Evolutionary conservation across 169 alveolate species (phyloP), one percentile per base, ranked within the genome.

Genomic region (Toxoplasma gondii): DNA sequence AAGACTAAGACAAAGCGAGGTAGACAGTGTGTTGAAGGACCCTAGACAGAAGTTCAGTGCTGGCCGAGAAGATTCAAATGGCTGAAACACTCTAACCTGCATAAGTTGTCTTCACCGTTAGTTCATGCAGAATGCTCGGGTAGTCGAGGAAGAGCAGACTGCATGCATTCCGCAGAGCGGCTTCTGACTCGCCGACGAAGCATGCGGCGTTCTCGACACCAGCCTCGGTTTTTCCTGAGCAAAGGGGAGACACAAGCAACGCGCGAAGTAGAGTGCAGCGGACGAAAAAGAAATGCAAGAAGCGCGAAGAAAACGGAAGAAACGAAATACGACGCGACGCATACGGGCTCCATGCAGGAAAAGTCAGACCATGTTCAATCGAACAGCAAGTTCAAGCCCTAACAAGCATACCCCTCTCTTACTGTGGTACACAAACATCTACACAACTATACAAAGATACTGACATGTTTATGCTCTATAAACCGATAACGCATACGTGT

Each of bases 121-220:
- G 91, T 81, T 97, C 98, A 39, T 94, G 96, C 95, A 96, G 97
- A 39, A 98, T 94, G 31, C 82, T 92, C 64, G 90, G 95, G 1
- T 93, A 87, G 96, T 98, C 98, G 86, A 98, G 93, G 92, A 95
- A 97, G 95, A 98, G 95, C 80, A 98, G 97, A 22, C 96, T 97
- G 93, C 98, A 97, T 24, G 99, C 98, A 67, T 96, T 96, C 87
- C 91, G 92, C 91, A 98, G 96, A 49, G 93, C 81, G 31, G 78
- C 92, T 94, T 94, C 92, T 39, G 95, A 96, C 1, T 91, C 95
- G 92, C 97, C 98, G 19, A 94, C 96, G 88, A 97, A 97, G 67
- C 84, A 96, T 39, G 99, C 98, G 39, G 99, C 99, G 74, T 97
- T 98, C 64, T 95, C 98, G n/a, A 97, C 94, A n/a, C 99, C 99